A percentile compares a stretch with the other conserved stretches of the same genome.
Evolutionary conservation across 352 stramenopile genomes (phyloP).

Genomic region (Halophytophthora polymorphica): DNA sequence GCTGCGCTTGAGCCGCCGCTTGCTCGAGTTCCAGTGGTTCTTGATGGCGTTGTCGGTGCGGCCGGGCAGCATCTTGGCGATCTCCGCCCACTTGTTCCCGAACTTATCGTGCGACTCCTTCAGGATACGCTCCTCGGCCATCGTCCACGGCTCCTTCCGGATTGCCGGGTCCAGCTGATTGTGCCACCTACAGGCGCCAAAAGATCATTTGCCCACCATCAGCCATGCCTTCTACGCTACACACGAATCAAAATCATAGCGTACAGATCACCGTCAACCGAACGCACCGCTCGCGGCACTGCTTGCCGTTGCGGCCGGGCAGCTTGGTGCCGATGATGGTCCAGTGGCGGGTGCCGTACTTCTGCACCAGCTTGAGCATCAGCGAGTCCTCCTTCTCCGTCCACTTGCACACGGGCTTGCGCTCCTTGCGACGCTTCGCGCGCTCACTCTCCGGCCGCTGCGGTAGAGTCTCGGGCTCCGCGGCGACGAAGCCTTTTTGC

Average conservation of each 20-base stretch:
- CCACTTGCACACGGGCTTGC: conserved; percentile 85
- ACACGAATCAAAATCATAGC: background rate
- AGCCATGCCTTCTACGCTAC: conserved; percentile 1
- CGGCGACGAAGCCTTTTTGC: background rate
- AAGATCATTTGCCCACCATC: background rate
- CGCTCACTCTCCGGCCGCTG: conserved; percentile 4
- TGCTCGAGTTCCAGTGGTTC: conserved; percentile 92
- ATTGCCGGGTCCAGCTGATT: conserved; percentile 94
- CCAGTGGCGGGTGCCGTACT: conserved; percentile 96
- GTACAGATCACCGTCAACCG: background rate
- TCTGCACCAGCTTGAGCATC: conserved; percentile 86
- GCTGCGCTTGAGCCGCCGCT: conserved; percentile 64
- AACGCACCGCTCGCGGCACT: conserved; percentile 90
- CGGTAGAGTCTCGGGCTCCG: background rate
- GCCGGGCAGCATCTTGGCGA: conserved; percentile 85
- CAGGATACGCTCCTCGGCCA: conserved; percentile 84
- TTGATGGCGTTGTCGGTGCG: conserved; percentile 91
- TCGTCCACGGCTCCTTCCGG: conserved; percentile 91
- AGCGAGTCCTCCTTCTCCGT: conserved; percentile 87
- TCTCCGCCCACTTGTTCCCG: conserved; percentile 91
- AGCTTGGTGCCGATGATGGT: conserved; percentile 96
- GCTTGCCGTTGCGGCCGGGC: conserved; percentile 91
- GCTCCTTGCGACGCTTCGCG: conserved; percentile 45
- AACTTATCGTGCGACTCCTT: conserved; percentile 71
- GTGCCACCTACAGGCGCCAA: conserved; percentile 74